Percentiles rank a stretch among this genome's conserved stretches.
Conservation (phyloP, 495 filamentous ascomycete species). For the Penicillium roqueforti region DNA sequence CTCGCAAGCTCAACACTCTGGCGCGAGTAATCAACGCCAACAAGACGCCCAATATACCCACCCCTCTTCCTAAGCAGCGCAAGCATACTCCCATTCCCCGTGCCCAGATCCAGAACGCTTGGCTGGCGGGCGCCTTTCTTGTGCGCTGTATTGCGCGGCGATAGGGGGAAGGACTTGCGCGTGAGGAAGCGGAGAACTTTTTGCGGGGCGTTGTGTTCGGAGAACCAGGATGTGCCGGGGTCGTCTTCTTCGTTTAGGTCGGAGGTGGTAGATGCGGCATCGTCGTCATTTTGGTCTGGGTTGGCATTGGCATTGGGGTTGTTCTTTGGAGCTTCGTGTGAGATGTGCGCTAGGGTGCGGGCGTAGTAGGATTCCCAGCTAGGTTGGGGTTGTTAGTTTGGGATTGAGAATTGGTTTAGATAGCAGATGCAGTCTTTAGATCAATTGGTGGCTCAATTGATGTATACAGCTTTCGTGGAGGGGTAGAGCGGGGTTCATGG, state of each 20-base stretch:
- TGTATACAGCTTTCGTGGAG: conserved; percentile 8
- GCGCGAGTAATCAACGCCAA: conserved; percentile 84
- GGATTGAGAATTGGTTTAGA: neutral
- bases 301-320: neutral
- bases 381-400: neutral
- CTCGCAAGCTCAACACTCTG: conserved; percentile 67
- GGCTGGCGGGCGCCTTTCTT: conserved; percentile 19
- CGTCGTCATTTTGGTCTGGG: conserved; percentile 2
- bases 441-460: neutral
- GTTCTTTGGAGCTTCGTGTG: conserved; percentile 9
- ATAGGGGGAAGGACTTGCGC: conserved; percentile 32
- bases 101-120: conserved; percentile 72
- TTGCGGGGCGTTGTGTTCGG: conserved; percentile 47
- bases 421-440: neutral
- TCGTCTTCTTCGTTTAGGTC: conserved; percentile 41
- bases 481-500: conserved; percentile 19
- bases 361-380: conserved; percentile 49
- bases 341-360: conserved; percentile 40
- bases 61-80: conserved; percentile 65
- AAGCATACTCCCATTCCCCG: conserved; percentile 86
- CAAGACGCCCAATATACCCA: conserved; percentile 56
- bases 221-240: conserved; percentile 52
- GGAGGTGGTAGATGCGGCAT: conserved; percentile 7
- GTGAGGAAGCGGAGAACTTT: conserved; percentile 46
- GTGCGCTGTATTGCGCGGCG: conserved; percentile 25